Evolutionary conservation across 2,329 filamentous ascomycete species (phyloP), one percentile per base, ranked within the genome.

Genomic region (Ophiognomonia clavigignenti-juglandacearum): DNA sequence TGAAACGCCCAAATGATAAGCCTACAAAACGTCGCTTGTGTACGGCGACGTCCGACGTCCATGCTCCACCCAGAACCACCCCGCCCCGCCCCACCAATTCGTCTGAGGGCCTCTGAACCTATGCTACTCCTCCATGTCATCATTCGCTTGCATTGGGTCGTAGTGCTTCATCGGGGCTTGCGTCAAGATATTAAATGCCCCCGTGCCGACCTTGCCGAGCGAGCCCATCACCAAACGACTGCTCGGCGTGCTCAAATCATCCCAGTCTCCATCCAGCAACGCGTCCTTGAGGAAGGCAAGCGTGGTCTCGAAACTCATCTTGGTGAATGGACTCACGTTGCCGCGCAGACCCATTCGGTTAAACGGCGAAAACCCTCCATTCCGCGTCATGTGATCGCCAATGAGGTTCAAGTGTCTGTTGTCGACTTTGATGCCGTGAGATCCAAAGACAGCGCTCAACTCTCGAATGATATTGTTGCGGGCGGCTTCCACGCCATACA

Each of bases 251-350:
- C 78, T 82, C 51, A 98, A 72, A 59, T 93, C 86, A 65, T 98
- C 93, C 76, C 82, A 88, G 65, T 97, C 93, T 41, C 88, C 84
- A 60, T 95, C 89, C 48, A 95, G 72, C 22, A 96, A 85, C 1
- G 93, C 91, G 62, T 97, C 93, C 65, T 87, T 91, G 60, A 98
- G 75, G 73, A 96, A 96, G 1, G 86, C 85, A 32, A 97, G 79
- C 3, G 93, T 98, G 4, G 93, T 98, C 77, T 98, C 93, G 70
- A 97, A 98, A 65, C 88, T 95, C 92, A 97, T 97, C 77, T 97
- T 97, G 69, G 93, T 92, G 58, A 98, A 92, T 0, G 93, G 90
- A 56, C 85, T 91, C 23, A 92, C 85, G 60, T 88, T 91, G 54
- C 87, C 83, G 61, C 82, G 83, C 51, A 98, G 73, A 1, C 92